phyloP scores from a whole-genome alignment of 305 asterid species.

The Coffea humblotiana region DNA sequence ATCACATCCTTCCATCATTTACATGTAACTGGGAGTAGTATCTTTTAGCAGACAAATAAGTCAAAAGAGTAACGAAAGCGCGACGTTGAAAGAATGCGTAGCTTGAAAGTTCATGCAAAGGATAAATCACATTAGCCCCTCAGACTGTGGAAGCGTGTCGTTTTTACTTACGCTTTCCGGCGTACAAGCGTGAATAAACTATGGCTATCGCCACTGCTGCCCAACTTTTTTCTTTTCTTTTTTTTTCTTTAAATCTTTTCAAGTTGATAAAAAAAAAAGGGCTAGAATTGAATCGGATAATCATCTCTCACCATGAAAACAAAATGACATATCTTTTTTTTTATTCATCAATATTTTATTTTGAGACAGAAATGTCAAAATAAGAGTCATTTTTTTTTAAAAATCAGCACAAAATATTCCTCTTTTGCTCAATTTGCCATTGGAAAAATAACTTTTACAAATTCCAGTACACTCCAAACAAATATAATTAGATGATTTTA shows the following conservation, averaged over 20 bases:
- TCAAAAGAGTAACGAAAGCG: conserved; percentile 54
- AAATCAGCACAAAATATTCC: too few relatives aligned
- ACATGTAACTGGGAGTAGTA: neutral
- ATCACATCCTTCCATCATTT: neutral
- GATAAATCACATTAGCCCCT: conserved; percentile 4
- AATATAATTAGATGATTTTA: too few relatives aligned
- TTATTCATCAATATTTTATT: too few relatives aligned
- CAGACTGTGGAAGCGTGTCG: conserved; percentile 10
- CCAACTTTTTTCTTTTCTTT: neutral
- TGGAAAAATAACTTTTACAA: too few relatives aligned
- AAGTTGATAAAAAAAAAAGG: neutral
- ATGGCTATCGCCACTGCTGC: too few relatives aligned
- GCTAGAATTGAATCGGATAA: neutral
- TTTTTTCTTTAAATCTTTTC: neutral
- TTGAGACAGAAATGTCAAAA: neutral
- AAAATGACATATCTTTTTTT: too few relatives aligned
- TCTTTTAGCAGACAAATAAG: neutral
- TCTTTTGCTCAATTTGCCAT: too few relatives aligned
- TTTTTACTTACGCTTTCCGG: conserved; percentile 39
- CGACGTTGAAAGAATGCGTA: conserved; percentile 69
- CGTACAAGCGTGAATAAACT: conserved; percentile 44
- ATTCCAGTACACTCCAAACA: too few relatives aligned
- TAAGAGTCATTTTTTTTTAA: too few relatives aligned
- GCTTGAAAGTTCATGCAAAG: conserved; percentile 58
- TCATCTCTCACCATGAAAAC: neutral